Conservation (phyloP, 2,329 filamentous ascomycete genomes). For the Scedosporium dehoogii region DNA sequence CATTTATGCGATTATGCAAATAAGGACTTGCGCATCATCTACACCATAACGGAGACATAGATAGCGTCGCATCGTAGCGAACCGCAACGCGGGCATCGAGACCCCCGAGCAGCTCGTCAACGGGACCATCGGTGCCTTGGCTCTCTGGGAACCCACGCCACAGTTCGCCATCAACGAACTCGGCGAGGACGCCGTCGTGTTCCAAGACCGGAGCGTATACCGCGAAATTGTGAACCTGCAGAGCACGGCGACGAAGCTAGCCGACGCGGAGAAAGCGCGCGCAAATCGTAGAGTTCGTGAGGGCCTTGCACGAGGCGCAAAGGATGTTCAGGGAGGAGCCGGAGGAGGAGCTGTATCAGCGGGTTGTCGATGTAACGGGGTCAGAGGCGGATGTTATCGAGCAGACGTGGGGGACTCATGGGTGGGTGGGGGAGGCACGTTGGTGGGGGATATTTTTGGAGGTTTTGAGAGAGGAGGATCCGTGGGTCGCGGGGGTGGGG, state of each 20-base stretch:
- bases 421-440: conserved; percentile 5
- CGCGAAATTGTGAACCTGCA: conserved; percentile 10
- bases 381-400: conserved; percentile 1
- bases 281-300: conserved; percentile 8
- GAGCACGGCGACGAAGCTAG: conserved; percentile 7
- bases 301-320: conserved; percentile 3
- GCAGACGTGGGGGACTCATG: conserved; percentile 6
- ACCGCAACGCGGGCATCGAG: conserved; percentile 1
- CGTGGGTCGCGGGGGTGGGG: conserved; percentile 5
- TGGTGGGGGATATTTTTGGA: conserved; percentile 7
- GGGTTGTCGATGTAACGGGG: conserved; percentile 2
- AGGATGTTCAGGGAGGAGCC: conserved; percentile 2
- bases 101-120: neutral
- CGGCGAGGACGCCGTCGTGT: conserved; percentile 6
- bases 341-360: neutral
- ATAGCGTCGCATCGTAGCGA: conserved; percentile 11
- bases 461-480: conserved; percentile 7
- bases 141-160: conserved; percentile 7
- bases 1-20: neutral
- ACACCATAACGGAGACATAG: conserved; percentile 8
- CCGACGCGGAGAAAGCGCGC: conserved; percentile 3
- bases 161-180: conserved; percentile 6
- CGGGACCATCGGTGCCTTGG: conserved; percentile 9
- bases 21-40: conserved; percentile 10
- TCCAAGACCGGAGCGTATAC: conserved; percentile 8